Evolutionary conservation across 257 asterid genomes (phyloP).

Genomic region (Fraxinus americana): DNA sequence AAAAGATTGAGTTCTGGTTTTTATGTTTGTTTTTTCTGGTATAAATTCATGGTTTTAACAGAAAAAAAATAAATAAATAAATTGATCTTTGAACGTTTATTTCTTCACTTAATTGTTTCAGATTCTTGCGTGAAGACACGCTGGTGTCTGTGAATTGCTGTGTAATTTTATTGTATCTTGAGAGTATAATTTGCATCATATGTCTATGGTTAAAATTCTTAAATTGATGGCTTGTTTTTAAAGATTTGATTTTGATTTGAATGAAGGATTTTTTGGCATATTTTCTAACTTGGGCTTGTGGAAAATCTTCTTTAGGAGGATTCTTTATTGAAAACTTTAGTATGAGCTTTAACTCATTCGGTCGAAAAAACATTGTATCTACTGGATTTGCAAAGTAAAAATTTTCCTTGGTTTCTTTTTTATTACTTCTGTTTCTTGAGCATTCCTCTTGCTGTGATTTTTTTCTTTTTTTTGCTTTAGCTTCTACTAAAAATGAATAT

Average conservation of each 20-base stretch:
- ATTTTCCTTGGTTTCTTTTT: not conserved
- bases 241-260: not conserved
- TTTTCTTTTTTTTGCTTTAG: no score
- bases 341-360: not conserved
- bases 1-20: not conserved
- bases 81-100: not conserved
- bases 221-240: not conserved
- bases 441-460: not conserved
- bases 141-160: not conserved
- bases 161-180: not conserved
- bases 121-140: not conserved
- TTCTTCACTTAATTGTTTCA: not conserved
- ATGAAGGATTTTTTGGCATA: not conserved
- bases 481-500: not conserved
- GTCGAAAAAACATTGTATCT: not conserved
- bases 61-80: not conserved
- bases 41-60: not conserved
- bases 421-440: not conserved
- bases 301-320: not conserved
- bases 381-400: not conserved
- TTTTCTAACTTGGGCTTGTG: not conserved
- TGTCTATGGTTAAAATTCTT: not conserved
- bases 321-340: not conserved
- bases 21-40: not conserved
- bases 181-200: not conserved